These are phyloP conservation scores for Phytophthora hybrid DNA, from an alignment of 352 stramenopile genomes.

Conservation along the genomic window DNA sequence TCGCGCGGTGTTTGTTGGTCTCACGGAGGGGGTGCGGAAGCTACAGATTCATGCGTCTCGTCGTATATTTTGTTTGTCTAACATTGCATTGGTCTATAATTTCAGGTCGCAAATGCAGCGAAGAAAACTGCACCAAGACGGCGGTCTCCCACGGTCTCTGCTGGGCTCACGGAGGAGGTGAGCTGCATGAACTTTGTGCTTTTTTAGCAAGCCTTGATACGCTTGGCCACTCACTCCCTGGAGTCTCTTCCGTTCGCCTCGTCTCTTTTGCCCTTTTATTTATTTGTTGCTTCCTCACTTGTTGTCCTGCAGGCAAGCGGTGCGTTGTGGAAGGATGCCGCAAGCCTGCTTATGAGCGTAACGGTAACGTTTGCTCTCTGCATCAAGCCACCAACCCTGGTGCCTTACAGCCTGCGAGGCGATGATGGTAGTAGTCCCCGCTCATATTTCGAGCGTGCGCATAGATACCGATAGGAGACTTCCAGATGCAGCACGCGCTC, in stretches of 20 bases:
- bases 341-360: constrained; percentile 82
- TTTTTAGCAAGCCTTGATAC: constrained; percentile 15
- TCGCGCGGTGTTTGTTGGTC: constrained; percentile 84
- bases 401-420: constrained; percentile 21
- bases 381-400: constrained; percentile 34
- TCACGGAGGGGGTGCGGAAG: constrained; percentile 65
- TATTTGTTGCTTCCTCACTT: constrained; percentile 22
- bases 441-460: constrained; percentile 18
- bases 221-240: constrained; percentile 21
- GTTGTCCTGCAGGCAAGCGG: constrained; percentile 57
- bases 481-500: constrained; percentile 15
- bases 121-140: constrained; percentile 70
- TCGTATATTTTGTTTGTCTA: background rate
- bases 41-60: background rate
- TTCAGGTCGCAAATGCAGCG: constrained; percentile 69
- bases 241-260: constrained; percentile 18
- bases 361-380: constrained; percentile 72
- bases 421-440: constrained; percentile 36
- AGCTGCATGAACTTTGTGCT: constrained; percentile 23
- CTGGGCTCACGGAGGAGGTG: constrained; percentile 84
- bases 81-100: background rate
- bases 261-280: constrained; percentile 25
- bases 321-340: constrained; percentile 75
- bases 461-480: constrained; percentile 35
- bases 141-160: constrained; percentile 83